phyloP scores from a whole-genome alignment of 805 yeast genomes.

The Wickerhamomyces canadensis region DNA sequence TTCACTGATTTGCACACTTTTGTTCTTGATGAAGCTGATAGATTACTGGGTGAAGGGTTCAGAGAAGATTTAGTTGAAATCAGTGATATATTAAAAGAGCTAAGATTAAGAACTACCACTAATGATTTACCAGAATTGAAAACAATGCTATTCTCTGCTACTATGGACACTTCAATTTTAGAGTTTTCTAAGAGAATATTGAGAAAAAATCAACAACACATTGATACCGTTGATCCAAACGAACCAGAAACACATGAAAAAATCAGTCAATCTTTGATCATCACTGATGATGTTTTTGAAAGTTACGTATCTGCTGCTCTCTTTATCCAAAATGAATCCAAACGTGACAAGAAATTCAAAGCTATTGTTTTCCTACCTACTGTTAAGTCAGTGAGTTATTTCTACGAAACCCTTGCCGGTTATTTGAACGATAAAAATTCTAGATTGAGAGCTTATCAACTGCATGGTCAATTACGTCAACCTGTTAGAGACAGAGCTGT shows the following conservation, averaged over 20 bases:
- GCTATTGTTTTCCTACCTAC: constrained; percentile 83
- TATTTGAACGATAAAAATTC: constrained; percentile 18
- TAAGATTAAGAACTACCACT: constrained; percentile 24
- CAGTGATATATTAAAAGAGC: constrained; percentile 39
- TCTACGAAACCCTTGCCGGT: constrained; percentile 27
- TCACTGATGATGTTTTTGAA: constrained; percentile 50
- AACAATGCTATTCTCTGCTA: constrained; percentile 82
- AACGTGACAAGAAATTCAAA: constrained; percentile 48
- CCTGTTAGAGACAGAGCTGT: constrained; percentile 58
- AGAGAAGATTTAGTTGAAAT: constrained; percentile 58
- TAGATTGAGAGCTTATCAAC: constrained; percentile 29
- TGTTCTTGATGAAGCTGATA: constrained; percentile 89
- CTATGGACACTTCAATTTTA: constrained; percentile 66
- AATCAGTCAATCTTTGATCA: constrained; percentile 61
- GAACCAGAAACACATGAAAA: constrained; percentile 78
- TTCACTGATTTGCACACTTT: constrained; percentile 55
- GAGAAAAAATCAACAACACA: constrained; percentile 49
- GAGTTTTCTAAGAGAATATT: constrained; percentile 56
- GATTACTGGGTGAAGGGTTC: constrained; percentile 78
- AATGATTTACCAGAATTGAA: constrained; percentile 39
- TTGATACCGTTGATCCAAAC: constrained; percentile 70
- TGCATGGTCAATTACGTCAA: constrained; percentile 78
- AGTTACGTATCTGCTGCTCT: constrained; percentile 53
- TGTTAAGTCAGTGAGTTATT: constrained; percentile 52
- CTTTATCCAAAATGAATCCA: constrained; percentile 37